Evolutionary conservation across 768 basidiomycete species (phyloP).

Genomic region (Mycena alexandri): DNA sequence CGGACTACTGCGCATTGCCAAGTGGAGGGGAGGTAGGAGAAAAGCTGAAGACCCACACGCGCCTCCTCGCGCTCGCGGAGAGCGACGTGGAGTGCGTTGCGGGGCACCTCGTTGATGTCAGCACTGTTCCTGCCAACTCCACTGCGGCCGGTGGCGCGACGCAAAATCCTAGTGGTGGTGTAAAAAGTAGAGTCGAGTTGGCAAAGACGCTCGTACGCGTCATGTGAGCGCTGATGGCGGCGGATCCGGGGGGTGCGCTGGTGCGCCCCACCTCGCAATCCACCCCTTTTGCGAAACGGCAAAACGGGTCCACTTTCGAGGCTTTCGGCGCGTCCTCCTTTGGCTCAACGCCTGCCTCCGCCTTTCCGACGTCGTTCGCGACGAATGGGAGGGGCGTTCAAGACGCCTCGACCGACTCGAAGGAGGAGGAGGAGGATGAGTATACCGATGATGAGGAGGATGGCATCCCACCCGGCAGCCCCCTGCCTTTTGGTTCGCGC

Average conservation of each 20-base stretch:
- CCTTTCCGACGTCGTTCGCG: too few relatives aligned
- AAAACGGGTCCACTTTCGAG: slow-evolving; percentile 81
- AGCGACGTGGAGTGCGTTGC: slow-evolving; percentile 36
- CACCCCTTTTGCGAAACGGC: too few relatives aligned
- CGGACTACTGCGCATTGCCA: slow-evolving; percentile 25
- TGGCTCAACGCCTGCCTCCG: too few relatives aligned
- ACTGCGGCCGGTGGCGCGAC: slow-evolving; percentile 25
- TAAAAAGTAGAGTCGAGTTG: slow-evolving; percentile 51
- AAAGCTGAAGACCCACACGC: slow-evolving; percentile 7
- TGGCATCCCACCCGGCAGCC: slow-evolving; percentile 72
- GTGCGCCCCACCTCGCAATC: too few relatives aligned
- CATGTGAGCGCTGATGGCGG: slow-evolving; percentile 78
- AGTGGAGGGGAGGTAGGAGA: too few relatives aligned
- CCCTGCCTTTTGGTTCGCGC: slow-evolving; percentile 91
- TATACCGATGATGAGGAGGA: slow-evolving; percentile 73
- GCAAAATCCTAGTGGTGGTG: too few relatives aligned
- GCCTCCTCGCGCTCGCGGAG: slow-evolving; percentile 28
- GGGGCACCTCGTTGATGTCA: slow-evolving; percentile 27
- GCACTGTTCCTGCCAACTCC: too few relatives aligned
- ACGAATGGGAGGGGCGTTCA: too few relatives aligned
- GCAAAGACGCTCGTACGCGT: slow-evolving; percentile 80
- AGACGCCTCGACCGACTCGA: too few relatives aligned
- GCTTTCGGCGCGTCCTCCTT: too few relatives aligned
- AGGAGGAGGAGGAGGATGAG: slow-evolving; percentile 93
- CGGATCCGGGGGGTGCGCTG: slow-evolving; percentile 40